Evolutionary conservation across 371 early-diverging fungal species (phyloP), one percentile per base, ranked within the genome.

Genomic region (Coemansia sp.): DNA sequence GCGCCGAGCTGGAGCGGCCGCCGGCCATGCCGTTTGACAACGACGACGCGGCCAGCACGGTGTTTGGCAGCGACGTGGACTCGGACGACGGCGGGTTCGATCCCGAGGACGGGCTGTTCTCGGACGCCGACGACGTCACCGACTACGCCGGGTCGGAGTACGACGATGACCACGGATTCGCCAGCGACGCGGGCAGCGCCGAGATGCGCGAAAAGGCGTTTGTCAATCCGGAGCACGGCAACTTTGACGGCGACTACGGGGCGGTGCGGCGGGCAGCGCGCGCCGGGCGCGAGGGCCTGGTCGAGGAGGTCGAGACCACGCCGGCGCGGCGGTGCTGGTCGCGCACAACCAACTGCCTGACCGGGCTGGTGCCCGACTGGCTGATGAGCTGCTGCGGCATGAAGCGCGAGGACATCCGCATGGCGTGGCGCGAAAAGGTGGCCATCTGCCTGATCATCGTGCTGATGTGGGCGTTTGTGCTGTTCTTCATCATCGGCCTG

Each of bases 371-470:
- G 34, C 92, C 92, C 5, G 82, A 87, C 14, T 83, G 79, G 60
- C 74, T 52, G 64, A 88, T 46, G 64, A 70, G 31, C 75, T 76
- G 87, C 64, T 87, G 93, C 44, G 87, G 87, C 58, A 91, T 94
- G 88, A 86, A 84, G 66, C 86, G 93, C 37, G 85, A 86, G 55
- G 95, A 95, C 72, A 84, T 95, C 11, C 92, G 86, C 51, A 90
- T 92, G 91, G 98, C 98, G 2, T 97, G 98, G 98, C 87, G 96
- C 55, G 98, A 98, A 77, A 95, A 98, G 79, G 86, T 97, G 2
- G 88, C 96, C 2, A 84, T 98, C n/a, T 95, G 94, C 76, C 66
- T 93, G 62, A 72, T 98, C 49, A 94, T 98, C 60, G 71, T 89
- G 29, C 69, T 91, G 33, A 75, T 94, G 78, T 93, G 90, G 66